These are phyloP conservation scores for Anaeramoeba ignava DNA, from an alignment of 78 protist species.

Conservation along the genomic window DNA sequence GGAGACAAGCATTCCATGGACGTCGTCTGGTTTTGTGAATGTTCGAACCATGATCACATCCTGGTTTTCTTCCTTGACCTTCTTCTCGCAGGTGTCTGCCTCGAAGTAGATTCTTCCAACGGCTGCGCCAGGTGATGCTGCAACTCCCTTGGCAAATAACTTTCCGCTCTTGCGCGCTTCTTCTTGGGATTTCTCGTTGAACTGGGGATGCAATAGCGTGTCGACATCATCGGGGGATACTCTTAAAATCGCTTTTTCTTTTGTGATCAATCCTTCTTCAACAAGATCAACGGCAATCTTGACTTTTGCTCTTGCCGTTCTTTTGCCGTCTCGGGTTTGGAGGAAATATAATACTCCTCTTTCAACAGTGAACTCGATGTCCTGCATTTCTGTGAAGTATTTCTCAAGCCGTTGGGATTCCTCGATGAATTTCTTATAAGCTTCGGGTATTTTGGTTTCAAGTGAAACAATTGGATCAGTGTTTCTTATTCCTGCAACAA, in stretches of 20 bases:
- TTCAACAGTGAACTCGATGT: conserved; percentile 71
- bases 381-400: conserved; percentile 27
- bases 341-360: conserved; percentile 54
- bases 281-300: conserved; percentile 57
- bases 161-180: neutral
- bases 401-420: conserved; percentile 2
- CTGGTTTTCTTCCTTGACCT: conserved; percentile 16
- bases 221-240: conserved; percentile 25
- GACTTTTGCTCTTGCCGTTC: conserved; percentile 31
- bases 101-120: conserved; percentile 32
- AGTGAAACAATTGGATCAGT: conserved; percentile 32
- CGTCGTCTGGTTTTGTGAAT: conserved; percentile 70
- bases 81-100: conserved; percentile 24
- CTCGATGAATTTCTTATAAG: no score
- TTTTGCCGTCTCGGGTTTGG: conserved; percentile 59
- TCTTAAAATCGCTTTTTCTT: conserved; percentile 42
- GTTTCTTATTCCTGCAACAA: conserved; percentile 75
- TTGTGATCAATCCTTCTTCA: conserved; percentile 52
- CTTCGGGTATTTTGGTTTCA: neutral
- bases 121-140: conserved; percentile 61
- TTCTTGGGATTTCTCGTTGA: conserved; percentile 28
- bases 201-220: conserved; percentile 25
- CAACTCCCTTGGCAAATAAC: conserved; percentile 36
- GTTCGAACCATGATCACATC: conserved; percentile 43
- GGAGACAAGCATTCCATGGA: conserved; percentile 49